A percentile compares a stretch with the other conserved stretches of the same genome.
phyloP scores from a whole-genome alignment of 345 rosid genomes.

The Brassica carinata region DNA sequence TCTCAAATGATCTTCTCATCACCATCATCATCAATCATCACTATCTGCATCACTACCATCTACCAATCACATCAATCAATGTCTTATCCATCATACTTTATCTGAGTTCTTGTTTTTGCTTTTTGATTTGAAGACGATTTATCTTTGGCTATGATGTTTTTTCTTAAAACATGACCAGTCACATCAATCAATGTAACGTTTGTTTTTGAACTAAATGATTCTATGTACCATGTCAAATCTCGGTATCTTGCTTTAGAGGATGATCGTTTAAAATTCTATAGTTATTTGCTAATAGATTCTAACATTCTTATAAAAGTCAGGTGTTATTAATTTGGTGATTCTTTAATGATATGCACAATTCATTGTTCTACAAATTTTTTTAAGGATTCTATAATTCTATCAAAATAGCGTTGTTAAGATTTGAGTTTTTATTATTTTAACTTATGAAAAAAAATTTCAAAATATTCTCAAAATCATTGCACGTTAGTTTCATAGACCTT shows the following conservation, averaged over 20 bases:
- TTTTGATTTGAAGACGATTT: slow-evolving; percentile 43
- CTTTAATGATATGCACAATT: too few relatives aligned
- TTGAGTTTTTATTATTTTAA: too few relatives aligned
- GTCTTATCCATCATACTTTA: slow-evolving; percentile 33
- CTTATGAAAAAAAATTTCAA: too few relatives aligned
- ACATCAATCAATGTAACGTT: neutral
- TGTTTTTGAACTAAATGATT: neutral
- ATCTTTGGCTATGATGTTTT: slow-evolving; percentile 35
- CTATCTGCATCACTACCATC: neutral
- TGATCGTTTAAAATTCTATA: too few relatives aligned
- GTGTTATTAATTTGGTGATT: too few relatives aligned
- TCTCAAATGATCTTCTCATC: slow-evolving; percentile 59
- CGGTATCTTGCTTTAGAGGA: neutral
- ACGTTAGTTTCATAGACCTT: too few relatives aligned
- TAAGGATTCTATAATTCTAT: too few relatives aligned
- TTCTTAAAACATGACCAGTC: neutral
- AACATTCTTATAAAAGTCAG: too few relatives aligned
- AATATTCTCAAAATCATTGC: too few relatives aligned
- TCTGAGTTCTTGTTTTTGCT: slow-evolving; percentile 13
- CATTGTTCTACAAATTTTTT: too few relatives aligned
- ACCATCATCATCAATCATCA: neutral
- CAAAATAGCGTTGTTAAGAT: too few relatives aligned
- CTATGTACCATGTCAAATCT: neutral
- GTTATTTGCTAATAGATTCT: too few relatives aligned
- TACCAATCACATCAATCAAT: neutral